Conservation (phyloP, 139 green algal species). For the Marvania coccoides region DNA sequence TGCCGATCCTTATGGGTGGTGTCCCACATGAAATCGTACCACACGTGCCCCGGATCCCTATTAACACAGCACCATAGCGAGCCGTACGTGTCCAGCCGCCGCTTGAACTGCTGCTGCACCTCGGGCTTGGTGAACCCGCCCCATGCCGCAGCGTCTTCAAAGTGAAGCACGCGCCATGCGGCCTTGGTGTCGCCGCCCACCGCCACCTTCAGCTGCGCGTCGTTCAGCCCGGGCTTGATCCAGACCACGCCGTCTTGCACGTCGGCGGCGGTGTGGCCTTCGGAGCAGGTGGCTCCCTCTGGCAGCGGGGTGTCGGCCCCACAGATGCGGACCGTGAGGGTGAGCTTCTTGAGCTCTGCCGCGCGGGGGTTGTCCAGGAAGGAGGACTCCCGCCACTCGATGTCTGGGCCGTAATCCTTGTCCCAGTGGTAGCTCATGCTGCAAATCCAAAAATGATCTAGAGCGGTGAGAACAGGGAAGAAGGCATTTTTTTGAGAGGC, state of each 20-base stretch:
- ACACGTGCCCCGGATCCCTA: slow-evolving; percentile 80
- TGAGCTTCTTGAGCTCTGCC: neutral
- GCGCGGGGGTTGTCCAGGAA: slow-evolving; percentile 23
- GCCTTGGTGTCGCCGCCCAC: neutral
- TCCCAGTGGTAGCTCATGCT: neutral
- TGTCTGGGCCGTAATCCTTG: neutral
- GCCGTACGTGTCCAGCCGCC: slow-evolving; percentile 47
- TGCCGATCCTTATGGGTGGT: neutral
- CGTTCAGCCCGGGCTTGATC: neutral
- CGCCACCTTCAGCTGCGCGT: neutral
- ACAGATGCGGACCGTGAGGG: neutral
- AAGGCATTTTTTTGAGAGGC: neutral
- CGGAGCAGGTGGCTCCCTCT: neutral
- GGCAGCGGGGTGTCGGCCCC: neutral
- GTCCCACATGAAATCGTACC: slow-evolving; percentile 23
- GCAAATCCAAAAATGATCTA: neutral
- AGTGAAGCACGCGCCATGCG: neutral
- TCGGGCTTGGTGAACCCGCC: slow-evolving; percentile 26
- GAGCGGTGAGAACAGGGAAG: neutral
- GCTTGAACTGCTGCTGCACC: slow-evolving; percentile 42
- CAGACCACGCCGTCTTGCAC: neutral
- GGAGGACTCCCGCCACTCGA: slow-evolving; percentile 20
- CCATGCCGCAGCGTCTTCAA: slow-evolving; percentile 23
- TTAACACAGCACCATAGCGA: slow-evolving; percentile 89
- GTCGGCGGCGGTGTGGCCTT: neutral